phyloP scores from a whole-genome alignment of 2,329 filamentous ascomycete species.

The Nemania sp. region DNA sequence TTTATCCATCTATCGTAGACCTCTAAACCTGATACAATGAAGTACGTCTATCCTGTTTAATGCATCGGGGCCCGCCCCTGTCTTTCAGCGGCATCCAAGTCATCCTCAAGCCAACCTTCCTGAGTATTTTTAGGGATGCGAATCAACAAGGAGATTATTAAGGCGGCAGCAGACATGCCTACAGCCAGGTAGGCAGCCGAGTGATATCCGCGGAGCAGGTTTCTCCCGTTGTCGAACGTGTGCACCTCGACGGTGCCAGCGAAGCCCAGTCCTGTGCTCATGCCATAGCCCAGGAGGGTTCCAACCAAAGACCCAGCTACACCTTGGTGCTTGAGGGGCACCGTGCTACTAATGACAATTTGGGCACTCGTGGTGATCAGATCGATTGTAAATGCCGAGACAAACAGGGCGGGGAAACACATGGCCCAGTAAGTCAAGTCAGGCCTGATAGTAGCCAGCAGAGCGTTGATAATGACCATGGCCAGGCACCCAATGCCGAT shows the following conservation, averaged over 20 bases:
- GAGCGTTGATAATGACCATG: slow-evolving; percentile 42
- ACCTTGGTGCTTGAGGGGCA: slow-evolving; percentile 61
- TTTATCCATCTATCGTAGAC: no score
- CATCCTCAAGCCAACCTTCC: not conserved
- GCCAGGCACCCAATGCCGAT: slow-evolving; percentile 57
- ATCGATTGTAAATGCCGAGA: slow-evolving; percentile 58
- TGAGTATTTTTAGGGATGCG: slow-evolving; percentile 7
- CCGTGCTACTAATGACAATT: slow-evolving; percentile 65
- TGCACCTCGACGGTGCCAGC: slow-evolving; percentile 53
- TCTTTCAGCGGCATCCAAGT: slow-evolving; percentile 3
- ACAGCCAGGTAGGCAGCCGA: slow-evolving; percentile 36
- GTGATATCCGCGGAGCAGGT: slow-evolving; percentile 30
- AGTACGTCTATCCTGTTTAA: no score
- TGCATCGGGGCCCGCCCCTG: not conserved
- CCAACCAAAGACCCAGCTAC: slow-evolving; percentile 64
- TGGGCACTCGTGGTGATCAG: slow-evolving; percentile 64
- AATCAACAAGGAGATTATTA: slow-evolving; percentile 31
- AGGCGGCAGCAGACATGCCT: slow-evolving; percentile 27
- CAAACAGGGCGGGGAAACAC: slow-evolving; percentile 54
- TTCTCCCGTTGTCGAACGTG: slow-evolving; percentile 21
- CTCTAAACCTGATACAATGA: no score
- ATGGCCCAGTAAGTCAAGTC: slow-evolving; percentile 60
- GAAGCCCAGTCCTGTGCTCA: slow-evolving; percentile 58
- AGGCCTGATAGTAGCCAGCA: slow-evolving; percentile 58
- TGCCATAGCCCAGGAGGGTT: slow-evolving; percentile 57